Base-by-base conservation (phyloP, 352 stramenopile genomes). In the Globisporangium splendens region DNA sequence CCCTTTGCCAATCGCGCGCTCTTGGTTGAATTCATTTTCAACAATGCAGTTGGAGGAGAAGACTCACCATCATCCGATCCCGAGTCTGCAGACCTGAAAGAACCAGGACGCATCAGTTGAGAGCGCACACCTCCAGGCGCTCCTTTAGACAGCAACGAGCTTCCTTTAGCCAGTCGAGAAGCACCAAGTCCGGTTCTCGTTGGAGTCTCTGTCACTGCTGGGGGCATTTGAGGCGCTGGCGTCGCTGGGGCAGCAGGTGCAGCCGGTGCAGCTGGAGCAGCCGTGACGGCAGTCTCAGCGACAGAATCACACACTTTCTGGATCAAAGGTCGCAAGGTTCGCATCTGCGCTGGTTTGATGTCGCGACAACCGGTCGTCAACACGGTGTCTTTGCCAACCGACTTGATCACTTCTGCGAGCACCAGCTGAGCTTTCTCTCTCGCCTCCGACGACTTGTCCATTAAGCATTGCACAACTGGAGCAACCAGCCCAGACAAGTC, bases 301-400 rank as follows among this genome's bases (percentile, higher is more conserved):
- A 66, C 52, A 15, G 46, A 60, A 22, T 86, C 75, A 41, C 58
- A 77, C 5, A 89, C 83, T 55, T 93, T 93, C 42, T 91, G 72
- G 11, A 96, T 79, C 24, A 95, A 69, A n/a, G 86, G 86, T n/a
- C 89, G 86, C 5, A 96, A 61, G 41, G 83, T 84, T 38, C 86
- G 75, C 86, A 96, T 96, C 24, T 91, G 82, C 4, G 86, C 86
- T 28, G 86, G 86, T 47, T 94, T 91, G 48, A 96, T 86, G 53
- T 94, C 83, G 14, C 86, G 67, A 39, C 86, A 96, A 8, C 83
- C 85, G 11, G 65, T 74, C 5, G 76, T 88, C 31, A 92, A 46
- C 5, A 93, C 78, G 8, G 70, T 67, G 41, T 93, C 80, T 49
- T 91, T 87, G 0, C 86, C 86, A 3, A 93, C 79, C 7, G 79